Evolutionary conservation across 495 filamentous ascomycete species (phyloP).

Genomic region (Darksidea phi): DNA sequence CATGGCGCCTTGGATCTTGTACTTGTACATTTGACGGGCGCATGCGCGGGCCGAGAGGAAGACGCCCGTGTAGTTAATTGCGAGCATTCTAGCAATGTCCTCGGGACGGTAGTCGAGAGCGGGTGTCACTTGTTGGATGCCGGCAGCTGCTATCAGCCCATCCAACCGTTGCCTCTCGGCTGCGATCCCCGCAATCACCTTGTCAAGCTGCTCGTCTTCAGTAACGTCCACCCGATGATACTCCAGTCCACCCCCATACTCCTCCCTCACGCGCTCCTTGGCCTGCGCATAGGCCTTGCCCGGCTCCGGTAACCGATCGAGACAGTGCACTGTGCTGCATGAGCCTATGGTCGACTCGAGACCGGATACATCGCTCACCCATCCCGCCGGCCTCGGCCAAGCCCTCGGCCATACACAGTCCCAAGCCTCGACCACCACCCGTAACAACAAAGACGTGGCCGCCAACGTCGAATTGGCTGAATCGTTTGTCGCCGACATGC

Average conservation of each 20-base stretch:
- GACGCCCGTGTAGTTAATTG: slow-evolving; percentile 73
- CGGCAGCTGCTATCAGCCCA: slow-evolving; percentile 66
- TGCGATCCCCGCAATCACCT: slow-evolving; percentile 55
- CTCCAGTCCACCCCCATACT: slow-evolving; percentile 57
- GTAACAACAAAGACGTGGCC: slow-evolving; percentile 31
- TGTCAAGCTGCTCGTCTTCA: slow-evolving; percentile 55
- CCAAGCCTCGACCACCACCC: slow-evolving; percentile 45
- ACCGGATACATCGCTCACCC: slow-evolving; percentile 45
- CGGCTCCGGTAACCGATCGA: slow-evolving; percentile 57
- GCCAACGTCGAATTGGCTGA: slow-evolving; percentile 24
- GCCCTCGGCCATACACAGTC: slow-evolving; percentile 65
- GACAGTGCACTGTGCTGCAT: slow-evolving; percentile 55
- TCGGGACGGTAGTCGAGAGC: slow-evolving; percentile 57
- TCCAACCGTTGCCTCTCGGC: slow-evolving; percentile 58
- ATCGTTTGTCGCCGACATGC: slow-evolving; percentile 4
- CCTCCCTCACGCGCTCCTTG: slow-evolving; percentile 47
- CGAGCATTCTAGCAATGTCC: slow-evolving; percentile 69
- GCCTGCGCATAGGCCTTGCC: slow-evolving; percentile 54
- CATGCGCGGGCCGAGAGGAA: slow-evolving; percentile 72
- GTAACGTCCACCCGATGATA: slow-evolving; percentile 67
- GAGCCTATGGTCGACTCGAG: neutral
- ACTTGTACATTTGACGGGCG: slow-evolving; percentile 73
- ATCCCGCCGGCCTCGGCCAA: slow-evolving; percentile 68
- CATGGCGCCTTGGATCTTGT: slow-evolving; percentile 69
- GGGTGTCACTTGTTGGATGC: slow-evolving; percentile 25